Base-by-base conservation (phyloP, 768 basidiomycete genomes). In the Trametes sanguinea region DNA sequence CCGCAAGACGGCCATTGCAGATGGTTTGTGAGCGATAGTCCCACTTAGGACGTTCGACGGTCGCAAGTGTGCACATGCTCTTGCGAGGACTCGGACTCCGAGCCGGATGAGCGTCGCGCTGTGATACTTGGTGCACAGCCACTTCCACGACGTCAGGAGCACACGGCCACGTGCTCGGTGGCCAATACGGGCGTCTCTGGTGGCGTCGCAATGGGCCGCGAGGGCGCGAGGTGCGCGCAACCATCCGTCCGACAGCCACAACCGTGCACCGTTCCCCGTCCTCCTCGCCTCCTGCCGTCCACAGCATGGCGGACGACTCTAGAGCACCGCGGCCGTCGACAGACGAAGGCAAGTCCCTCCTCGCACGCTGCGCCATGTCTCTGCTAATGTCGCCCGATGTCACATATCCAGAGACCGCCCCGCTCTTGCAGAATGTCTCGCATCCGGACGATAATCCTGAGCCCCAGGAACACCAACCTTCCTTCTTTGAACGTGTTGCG, bases 371-470 rank as follows among this genome's bases (percentile, higher is more conserved):
- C 30, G n/a, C 13, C 53, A 65, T 65, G 56, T 46, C 61, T 11
- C 44, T 59, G 6, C 51, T 61, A 27, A 53, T 16, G 62, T 57
- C 62, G 56, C 59, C 61, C 37, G 59, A 66, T 55, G 51, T 54
- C 43, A 44, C 53, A 32, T 47, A 54, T 2, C 56, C 65, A 91
- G 90, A 92, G 74, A 72, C 82, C 30, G 85, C 87, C 3, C 85
- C 89, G 40, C 77, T 92, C 50, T 74, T 92, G 27, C 78, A 79
- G 61, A 80, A 84, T 69, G 72, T 78, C 32, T 81, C 79, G 16
- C 71, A 76, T 16, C 80, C 80, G 44, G 75, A 80, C 43, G 58
- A 54, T 33, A 54, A 14, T 37, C 57, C 46, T 8, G 29, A 45
- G 11, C 14, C 68, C 50, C 65, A 64, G 37, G 67, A 66, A 51